These are phyloP conservation scores for Verticillium longisporum DNA, from an alignment of 2,329 filamentous ascomycete species.

Conservation along the genomic window DNA sequence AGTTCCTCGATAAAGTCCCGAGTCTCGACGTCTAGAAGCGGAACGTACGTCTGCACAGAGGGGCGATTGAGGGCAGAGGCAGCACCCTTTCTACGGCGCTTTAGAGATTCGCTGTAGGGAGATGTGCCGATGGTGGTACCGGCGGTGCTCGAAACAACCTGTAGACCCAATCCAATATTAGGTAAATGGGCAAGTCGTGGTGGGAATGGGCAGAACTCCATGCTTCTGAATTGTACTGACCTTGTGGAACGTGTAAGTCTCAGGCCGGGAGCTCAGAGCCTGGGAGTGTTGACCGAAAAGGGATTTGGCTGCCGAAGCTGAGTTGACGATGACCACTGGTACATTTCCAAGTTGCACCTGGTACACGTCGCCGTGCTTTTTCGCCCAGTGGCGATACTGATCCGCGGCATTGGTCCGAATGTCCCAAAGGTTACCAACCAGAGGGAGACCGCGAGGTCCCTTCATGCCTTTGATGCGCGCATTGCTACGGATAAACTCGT, in stretches of 20 bases:
- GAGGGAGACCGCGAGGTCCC: conserved; percentile 41
- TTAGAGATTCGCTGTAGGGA: conserved; percentile 58
- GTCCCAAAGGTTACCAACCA: conserved; percentile 49
- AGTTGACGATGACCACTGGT: conserved; percentile 49
- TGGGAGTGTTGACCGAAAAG: conserved; percentile 47
- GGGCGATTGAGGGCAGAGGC: conserved; percentile 60
- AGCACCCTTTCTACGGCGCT: conserved; percentile 57
- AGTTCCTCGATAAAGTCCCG: conserved; percentile 57
- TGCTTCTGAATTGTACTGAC: conserved; percentile 19
- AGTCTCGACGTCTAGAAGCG: conserved; percentile 56
- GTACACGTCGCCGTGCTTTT: conserved; percentile 40
- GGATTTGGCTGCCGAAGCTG: conserved; percentile 39
- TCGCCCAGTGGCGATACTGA: conserved; percentile 48
- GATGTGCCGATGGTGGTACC: conserved; percentile 64
- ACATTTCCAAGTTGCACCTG: conserved; percentile 53
- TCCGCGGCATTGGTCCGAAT: conserved; percentile 49
- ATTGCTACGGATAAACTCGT: conserved; percentile 38
- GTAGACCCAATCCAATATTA: background rate
- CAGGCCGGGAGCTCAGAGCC: conserved; percentile 46
- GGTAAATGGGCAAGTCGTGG: background rate
- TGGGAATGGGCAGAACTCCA: background rate
- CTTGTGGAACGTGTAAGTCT: conserved; percentile 55
- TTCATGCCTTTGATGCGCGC: conserved; percentile 37
- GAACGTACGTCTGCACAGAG: conserved; percentile 54
- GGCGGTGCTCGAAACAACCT: conserved; percentile 58